phyloP scores from a whole-genome alignment of 1,284 basidiomycete species.

The Heterobasidion annosum region DNA sequence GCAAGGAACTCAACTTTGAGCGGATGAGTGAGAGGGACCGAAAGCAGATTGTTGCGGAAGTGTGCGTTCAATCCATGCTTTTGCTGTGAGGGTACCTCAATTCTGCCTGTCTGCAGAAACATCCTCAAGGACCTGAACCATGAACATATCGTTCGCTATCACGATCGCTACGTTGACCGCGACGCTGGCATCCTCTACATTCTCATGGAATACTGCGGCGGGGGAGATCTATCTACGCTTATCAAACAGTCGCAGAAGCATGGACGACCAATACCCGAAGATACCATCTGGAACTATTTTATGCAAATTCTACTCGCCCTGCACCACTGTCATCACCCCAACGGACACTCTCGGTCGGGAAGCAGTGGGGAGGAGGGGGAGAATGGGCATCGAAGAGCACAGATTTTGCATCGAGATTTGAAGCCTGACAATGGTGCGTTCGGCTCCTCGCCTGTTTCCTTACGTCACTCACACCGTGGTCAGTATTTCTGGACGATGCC shows the following conservation, averaged over 20 bases:
- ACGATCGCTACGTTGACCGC: constrained; percentile 85
- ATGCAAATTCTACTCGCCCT: constrained; percentile 89
- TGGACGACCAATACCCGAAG: constrained; percentile 73
- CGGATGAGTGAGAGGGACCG: constrained; percentile 89
- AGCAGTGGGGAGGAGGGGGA: constrained; percentile 32
- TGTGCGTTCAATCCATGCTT: constrained; percentile 51
- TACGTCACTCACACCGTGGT: background rate
- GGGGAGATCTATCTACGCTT: constrained; percentile 83
- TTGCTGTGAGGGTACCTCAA: background rate
- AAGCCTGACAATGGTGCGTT: constrained; percentile 92
- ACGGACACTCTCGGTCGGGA: constrained; percentile 37
- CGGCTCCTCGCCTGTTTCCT: background rate
- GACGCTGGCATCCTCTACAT: constrained; percentile 90
- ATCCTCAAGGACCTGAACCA: constrained; percentile 93
- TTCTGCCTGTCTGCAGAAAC: constrained; percentile 47
- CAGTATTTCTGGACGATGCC: constrained; percentile 78
- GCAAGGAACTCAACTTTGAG: constrained; percentile 95
- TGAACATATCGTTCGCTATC: constrained; percentile 92
- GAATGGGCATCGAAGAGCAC: constrained; percentile 45
- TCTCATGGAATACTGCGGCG: constrained; percentile 95
- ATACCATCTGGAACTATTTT: constrained; percentile 92
- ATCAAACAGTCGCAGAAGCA: constrained; percentile 74
- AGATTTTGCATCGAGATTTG: constrained; percentile 89
- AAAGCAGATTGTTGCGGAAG: constrained; percentile 96
- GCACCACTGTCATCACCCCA: constrained; percentile 84